Evolutionary conservation across 805 yeast species (phyloP).

Genomic region (Myxozyma geophila): DNA sequence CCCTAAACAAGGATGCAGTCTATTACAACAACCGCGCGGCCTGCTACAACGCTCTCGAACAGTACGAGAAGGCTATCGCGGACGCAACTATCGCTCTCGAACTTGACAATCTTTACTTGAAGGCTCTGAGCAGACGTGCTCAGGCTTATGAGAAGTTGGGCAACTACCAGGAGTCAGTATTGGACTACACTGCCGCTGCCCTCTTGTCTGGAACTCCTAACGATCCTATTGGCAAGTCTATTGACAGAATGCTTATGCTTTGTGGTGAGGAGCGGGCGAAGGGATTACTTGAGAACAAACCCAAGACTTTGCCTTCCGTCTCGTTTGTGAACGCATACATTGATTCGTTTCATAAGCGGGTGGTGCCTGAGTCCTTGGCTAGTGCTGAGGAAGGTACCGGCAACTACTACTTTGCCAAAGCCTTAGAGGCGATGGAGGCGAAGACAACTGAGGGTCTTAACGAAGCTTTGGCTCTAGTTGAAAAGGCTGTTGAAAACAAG

Average conservation of each 20-base stretch:
- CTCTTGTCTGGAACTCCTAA: slow-evolving; percentile 83
- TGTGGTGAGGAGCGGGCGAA: slow-evolving; percentile 76
- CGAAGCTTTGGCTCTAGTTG: slow-evolving; percentile 58
- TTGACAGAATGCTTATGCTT: slow-evolving; percentile 84
- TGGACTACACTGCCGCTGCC: slow-evolving; percentile 87
- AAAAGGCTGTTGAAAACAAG: slow-evolving; percentile 41
- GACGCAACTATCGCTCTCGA: slow-evolving; percentile 86
- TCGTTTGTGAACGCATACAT: slow-evolving; percentile 85
- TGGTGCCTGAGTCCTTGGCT: slow-evolving; percentile 52
- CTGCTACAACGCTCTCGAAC: slow-evolving; percentile 80
- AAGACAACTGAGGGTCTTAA: slow-evolving; percentile 65
- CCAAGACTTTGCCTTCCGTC: slow-evolving; percentile 73
- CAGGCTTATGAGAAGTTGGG: slow-evolving; percentile 85
- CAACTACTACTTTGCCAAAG: slow-evolving; percentile 50
- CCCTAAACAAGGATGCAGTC: slow-evolving; percentile 74
- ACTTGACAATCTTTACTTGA: slow-evolving; percentile 86
- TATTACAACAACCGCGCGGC: slow-evolving; percentile 96
- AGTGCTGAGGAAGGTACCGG: slow-evolving; percentile 62
- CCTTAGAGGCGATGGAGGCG: slow-evolving; percentile 41
- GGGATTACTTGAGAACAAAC: slow-evolving; percentile 57
- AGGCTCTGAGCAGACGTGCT: slow-evolving; percentile 92
- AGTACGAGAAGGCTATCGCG: slow-evolving; percentile 81
- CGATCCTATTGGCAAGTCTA: slow-evolving; percentile 72
- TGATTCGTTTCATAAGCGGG: slow-evolving; percentile 75
- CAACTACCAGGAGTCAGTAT: slow-evolving; percentile 80